Evolutionary conservation across 768 basidiomycete genomes (phyloP).

Genomic region (Trametes gibbosa): DNA sequence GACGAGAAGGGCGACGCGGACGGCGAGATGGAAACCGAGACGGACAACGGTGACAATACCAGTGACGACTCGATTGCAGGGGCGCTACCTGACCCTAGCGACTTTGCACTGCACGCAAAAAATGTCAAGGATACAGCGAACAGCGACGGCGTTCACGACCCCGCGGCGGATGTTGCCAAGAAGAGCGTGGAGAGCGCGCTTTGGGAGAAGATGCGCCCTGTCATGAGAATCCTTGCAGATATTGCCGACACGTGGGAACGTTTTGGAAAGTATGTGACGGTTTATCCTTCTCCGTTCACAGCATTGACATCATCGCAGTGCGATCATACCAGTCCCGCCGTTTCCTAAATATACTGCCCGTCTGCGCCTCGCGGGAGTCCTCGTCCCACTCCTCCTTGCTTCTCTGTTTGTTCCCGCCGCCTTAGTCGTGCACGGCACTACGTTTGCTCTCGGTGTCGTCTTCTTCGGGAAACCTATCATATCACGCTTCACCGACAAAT

Average conservation of each 20-base stretch:
- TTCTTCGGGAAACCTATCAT: conserved; percentile 43
- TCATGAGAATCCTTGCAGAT: conserved; percentile 35
- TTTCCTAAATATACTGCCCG: conserved; percentile 28
- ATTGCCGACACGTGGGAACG: conserved; percentile 41
- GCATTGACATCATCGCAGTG: conserved; percentile 22
- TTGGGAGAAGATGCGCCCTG: conserved; percentile 35
- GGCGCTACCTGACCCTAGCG: conserved; percentile 30
- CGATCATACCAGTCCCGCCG: conserved; percentile 38
- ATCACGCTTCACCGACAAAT: conserved; percentile 25
- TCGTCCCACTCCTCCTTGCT: conserved; percentile 30
- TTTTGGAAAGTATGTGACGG: conserved; percentile 30
- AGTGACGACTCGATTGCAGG: conserved; percentile 24
- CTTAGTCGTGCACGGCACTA: conserved; percentile 30
- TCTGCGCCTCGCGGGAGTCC: conserved; percentile 29
- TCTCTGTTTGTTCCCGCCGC: conserved; percentile 31
- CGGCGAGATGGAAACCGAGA: conserved; percentile 23
- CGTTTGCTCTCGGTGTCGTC: conserved; percentile 33
- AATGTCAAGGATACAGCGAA: conserved; percentile 24
- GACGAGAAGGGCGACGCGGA: conserved; percentile 25
- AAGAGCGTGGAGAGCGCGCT: conserved; percentile 31
- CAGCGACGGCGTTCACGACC: conserved; percentile 23
- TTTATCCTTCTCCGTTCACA: no score
- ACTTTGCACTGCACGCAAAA: conserved; percentile 31
- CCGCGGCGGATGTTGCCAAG: conserved; percentile 30
- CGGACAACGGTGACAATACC: conserved; percentile 18